phyloP scores from a whole-genome alignment of 495 filamentous ascomycete species.

The Aspergillus carlsbadensis region DNA sequence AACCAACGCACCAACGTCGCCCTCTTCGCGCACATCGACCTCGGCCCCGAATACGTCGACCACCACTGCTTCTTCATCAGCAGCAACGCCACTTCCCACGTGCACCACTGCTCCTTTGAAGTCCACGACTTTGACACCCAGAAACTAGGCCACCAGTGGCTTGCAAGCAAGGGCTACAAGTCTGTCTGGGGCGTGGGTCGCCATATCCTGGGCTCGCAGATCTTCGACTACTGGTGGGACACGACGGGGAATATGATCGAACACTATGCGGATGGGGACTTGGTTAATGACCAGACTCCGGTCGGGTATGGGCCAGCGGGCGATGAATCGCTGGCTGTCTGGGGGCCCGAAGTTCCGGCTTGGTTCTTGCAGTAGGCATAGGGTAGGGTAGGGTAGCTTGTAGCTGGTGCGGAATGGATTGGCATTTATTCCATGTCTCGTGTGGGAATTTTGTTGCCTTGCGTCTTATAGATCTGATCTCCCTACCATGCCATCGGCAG shows the following conservation, averaged over 20 bases:
- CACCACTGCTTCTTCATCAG: slow-evolving; percentile 75
- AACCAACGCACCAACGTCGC: slow-evolving; percentile 48
- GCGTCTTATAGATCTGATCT: no score
- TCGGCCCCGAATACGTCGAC: slow-evolving; percentile 59
- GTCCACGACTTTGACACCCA: slow-evolving; percentile 77
- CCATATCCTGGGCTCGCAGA: slow-evolving; percentile 73
- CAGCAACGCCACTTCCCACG: slow-evolving; percentile 52
- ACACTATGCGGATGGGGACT: slow-evolving; percentile 62
- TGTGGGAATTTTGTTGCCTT: no score
- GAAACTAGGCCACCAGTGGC: slow-evolving; percentile 70
- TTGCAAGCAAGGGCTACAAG: slow-evolving; percentile 60
- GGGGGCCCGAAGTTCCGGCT: slow-evolving; percentile 32
- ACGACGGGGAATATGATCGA: slow-evolving; percentile 57
- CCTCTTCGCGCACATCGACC: slow-evolving; percentile 64
- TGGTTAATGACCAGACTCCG: slow-evolving; percentile 49
- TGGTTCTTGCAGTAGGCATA: not conserved
- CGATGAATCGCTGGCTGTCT: slow-evolving; percentile 28
- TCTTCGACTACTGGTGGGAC: slow-evolving; percentile 76
- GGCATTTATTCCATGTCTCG: no score
- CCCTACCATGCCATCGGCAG: no score
- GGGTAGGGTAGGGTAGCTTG: no score
- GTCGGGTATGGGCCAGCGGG: slow-evolving; percentile 22
- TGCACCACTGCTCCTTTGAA: slow-evolving; percentile 74
- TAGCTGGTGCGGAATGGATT: no score
- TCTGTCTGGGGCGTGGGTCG: slow-evolving; percentile 74